Conservation (phyloP, 2,329 filamentous ascomycete genomes). For the Xylariaceae sp. region DNA sequence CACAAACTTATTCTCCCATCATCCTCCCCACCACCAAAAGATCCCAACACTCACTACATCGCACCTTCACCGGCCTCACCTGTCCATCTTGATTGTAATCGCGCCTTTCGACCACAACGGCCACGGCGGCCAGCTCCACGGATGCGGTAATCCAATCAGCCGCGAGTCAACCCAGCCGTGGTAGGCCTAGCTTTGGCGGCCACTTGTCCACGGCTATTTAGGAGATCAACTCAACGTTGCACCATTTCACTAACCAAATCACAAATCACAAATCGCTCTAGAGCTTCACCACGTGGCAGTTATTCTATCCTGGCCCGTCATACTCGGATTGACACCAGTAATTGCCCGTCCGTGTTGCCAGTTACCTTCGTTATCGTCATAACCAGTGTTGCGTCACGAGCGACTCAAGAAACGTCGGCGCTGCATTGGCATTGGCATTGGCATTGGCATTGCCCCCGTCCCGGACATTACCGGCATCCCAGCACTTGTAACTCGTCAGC, state of each 20-base stretch:
- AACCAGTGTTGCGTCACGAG: conserved; percentile 10
- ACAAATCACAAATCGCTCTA: conserved; percentile 18
- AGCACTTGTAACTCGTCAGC: conserved; percentile 10
- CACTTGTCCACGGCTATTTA: conserved; percentile 20
- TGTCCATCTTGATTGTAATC: neutral
- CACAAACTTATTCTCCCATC: conserved; percentile 1
- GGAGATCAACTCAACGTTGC: conserved; percentile 23
- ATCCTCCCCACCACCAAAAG: conserved; percentile 3
- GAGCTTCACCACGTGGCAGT: conserved; percentile 19
- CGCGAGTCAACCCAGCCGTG: conserved; percentile 7
- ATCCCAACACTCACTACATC: conserved; percentile 5
- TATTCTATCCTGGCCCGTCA: conserved; percentile 13
- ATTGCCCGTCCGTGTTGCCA: neutral
- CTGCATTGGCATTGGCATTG: conserved; percentile 5
- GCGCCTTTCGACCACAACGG: conserved; percentile 14
- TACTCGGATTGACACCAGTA: conserved; percentile 1
- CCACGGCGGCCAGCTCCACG: conserved; percentile 10
- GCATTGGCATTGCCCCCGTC: conserved; percentile 3
- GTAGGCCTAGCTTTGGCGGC: conserved; percentile 11
- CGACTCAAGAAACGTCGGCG: conserved; percentile 13
- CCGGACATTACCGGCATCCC: conserved; percentile 13
- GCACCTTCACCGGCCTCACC: neutral
- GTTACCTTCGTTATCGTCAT: neutral
- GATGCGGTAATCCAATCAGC: conserved; percentile 7
- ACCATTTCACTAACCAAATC: conserved; percentile 23